phyloP scores from a whole-genome alignment of 139 green algal genomes.

The Coelastrella sp. region DNA sequence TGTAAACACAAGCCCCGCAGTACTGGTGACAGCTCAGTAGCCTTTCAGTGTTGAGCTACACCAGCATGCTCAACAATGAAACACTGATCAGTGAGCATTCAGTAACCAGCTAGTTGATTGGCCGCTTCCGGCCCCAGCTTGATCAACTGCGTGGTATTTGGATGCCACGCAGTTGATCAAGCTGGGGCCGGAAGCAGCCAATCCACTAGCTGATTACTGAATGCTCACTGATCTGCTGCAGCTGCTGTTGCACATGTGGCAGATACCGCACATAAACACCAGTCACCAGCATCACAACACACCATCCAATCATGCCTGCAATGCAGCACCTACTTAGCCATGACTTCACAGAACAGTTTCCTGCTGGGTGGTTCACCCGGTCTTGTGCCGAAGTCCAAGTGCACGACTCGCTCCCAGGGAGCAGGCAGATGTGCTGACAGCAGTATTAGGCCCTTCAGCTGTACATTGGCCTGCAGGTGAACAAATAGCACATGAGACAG shows the following conservation, averaged over 20 bases:
- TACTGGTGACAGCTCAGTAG: neutral
- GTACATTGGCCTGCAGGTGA: neutral
- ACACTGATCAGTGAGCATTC: neutral
- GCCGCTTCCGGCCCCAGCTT: too few relatives aligned
- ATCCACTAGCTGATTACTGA: too few relatives aligned
- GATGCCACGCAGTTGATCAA: too few relatives aligned
- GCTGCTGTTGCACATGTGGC: too few relatives aligned
- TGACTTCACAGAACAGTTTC: slow-evolving; percentile 80
- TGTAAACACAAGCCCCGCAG: neutral
- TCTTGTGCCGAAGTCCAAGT: slow-evolving; percentile 74
- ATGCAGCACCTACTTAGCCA: slow-evolving; percentile 67
- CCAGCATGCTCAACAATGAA: neutral
- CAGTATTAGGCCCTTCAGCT: slow-evolving; percentile 77
- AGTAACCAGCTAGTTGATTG: neutral
- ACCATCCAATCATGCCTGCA: neutral
- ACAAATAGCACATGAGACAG: neutral
- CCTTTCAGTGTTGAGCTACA: neutral
- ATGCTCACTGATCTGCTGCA: too few relatives aligned
- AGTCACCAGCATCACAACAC: too few relatives aligned
- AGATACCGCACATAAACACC: too few relatives aligned
- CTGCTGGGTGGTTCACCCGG: slow-evolving; percentile 59
- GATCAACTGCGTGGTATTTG: too few relatives aligned
- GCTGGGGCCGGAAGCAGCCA: too few relatives aligned
- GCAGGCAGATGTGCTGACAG: slow-evolving; percentile 65
- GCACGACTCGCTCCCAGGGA: slow-evolving; percentile 82